These are phyloP conservation scores for Emmonsiellopsis sp. DNA, from an alignment of 2,329 filamentous ascomycete species.

Conservation along the genomic window DNA sequence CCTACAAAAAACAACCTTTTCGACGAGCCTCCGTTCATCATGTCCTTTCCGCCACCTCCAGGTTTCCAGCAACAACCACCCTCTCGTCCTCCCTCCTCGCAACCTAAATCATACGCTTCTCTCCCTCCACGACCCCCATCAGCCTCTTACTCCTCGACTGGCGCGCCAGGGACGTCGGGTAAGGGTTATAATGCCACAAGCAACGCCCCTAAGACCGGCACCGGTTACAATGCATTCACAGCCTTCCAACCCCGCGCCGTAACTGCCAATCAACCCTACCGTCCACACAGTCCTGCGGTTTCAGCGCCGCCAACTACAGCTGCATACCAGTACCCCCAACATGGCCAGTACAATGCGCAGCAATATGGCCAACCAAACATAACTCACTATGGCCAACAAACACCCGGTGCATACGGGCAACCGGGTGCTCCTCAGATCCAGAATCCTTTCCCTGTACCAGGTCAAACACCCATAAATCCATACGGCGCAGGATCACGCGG, in stretches of 20 bases:
- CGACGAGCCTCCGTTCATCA: constrained; percentile 44
- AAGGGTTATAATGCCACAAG: constrained; percentile 15
- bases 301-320: constrained; percentile 29
- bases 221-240: constrained; percentile 38
- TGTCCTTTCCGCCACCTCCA: constrained; percentile 83
- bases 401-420: constrained; percentile 39
- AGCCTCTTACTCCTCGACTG: constrained; percentile 26
- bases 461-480: constrained; percentile 29
- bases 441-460: constrained; percentile 69
- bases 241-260: constrained; percentile 53
- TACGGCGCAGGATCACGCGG: constrained; percentile 36
- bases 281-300: constrained; percentile 23
- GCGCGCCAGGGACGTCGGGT: constrained; percentile 17
- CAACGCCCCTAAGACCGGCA: constrained; percentile 26
- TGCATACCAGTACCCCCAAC: constrained; percentile 33
- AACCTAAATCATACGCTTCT: constrained; percentile 42
- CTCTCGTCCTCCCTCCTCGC: constrained; percentile 30
- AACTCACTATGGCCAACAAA: constrained; percentile 41
- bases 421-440: constrained; percentile 57
- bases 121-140: constrained; percentile 68
- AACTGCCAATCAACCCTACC: constrained; percentile 34
- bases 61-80: constrained; percentile 45
- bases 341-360: constrained; percentile 18
- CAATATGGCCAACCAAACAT: constrained; percentile 22
- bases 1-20: constrained; percentile 8